Evolutionary conservation across 2,329 filamentous ascomycete species (phyloP).

Genomic region (Cytospora chrysosperma): DNA sequence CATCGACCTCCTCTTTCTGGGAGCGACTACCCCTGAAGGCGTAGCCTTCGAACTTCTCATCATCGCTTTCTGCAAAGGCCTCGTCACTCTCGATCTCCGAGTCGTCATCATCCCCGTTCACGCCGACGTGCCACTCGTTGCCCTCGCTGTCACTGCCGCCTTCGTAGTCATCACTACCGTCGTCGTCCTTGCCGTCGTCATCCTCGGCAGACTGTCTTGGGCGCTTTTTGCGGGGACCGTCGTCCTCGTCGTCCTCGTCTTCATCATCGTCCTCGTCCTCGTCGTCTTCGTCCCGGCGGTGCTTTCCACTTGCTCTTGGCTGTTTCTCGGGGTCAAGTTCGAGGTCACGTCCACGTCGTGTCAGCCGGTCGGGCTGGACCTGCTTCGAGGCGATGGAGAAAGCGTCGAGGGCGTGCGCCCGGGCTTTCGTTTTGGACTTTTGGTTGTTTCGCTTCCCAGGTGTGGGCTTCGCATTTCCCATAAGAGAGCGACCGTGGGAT

Average conservation of each 20-base stretch:
- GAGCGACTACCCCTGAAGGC: slow-evolving; percentile 50
- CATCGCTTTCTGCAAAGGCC: slow-evolving; percentile 85
- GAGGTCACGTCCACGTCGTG: slow-evolving; percentile 45
- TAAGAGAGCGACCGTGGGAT: slow-evolving; percentile 54
- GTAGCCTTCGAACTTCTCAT: slow-evolving; percentile 79
- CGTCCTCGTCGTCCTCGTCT: slow-evolving; percentile 65
- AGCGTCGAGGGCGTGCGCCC: slow-evolving; percentile 54
- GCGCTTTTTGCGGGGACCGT: slow-evolving; percentile 45
- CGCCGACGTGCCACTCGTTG: slow-evolving; percentile 79
- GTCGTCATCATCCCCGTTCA: slow-evolving; percentile 58
- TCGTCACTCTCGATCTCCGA: slow-evolving; percentile 69
- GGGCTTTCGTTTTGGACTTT: slow-evolving; percentile 49
- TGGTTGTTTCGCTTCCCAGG: slow-evolving; percentile 31
- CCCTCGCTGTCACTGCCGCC: slow-evolving; percentile 83
- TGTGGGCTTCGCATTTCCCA: slow-evolving; percentile 32
- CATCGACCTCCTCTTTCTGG: slow-evolving; percentile 27
- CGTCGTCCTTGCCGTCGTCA: slow-evolving; percentile 44
- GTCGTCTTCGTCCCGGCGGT: slow-evolving; percentile 44
- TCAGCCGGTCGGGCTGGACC: slow-evolving; percentile 40
- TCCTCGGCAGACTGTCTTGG: slow-evolving; percentile 40
- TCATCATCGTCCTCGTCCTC: slow-evolving; percentile 54
- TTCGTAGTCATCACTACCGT: slow-evolving; percentile 60
- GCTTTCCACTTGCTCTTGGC: slow-evolving; percentile 38
- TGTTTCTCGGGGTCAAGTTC: slow-evolving; percentile 47
- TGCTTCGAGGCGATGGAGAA: slow-evolving; percentile 57